These are phyloP conservation scores for Ambispora gerdemannii DNA, from an alignment of 192 early-diverging fungal species.

Conservation along the genomic window DNA sequence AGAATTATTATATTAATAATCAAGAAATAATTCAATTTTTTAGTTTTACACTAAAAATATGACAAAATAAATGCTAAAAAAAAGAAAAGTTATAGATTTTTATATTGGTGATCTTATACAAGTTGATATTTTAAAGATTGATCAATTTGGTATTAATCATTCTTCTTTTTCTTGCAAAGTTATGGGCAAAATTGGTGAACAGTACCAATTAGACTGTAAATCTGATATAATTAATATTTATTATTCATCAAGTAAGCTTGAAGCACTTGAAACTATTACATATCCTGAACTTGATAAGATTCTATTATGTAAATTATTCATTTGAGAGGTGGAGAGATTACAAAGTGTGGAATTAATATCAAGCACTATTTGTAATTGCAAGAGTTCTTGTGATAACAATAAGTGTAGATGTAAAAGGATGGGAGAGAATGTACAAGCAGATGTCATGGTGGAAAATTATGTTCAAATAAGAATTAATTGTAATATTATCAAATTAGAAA, in stretches of 20 bases:
- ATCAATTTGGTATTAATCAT: conserved; percentile 4
- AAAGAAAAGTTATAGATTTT: not conserved
- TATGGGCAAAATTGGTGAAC: not conserved
- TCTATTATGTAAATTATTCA: not conserved
- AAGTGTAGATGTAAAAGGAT: not conserved
- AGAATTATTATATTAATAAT: no score
- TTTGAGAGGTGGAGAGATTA: not conserved
- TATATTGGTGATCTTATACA: not conserved
- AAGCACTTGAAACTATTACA: not conserved
- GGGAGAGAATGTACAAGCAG: not conserved
- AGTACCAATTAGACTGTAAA: not conserved
- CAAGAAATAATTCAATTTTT: no score
- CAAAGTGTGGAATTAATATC: not conserved
- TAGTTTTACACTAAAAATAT: not conserved
- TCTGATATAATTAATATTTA: no score
- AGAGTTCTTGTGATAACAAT: not conserved
- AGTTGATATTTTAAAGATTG: no score
- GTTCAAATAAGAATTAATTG: not conserved
- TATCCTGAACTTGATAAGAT: not conserved
- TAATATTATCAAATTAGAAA: no score
- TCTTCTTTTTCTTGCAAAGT: not conserved
- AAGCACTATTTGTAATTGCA: not conserved
- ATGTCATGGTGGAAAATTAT: not conserved
- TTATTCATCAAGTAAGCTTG: not conserved
- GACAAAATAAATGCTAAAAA: not conserved